Conservation (phyloP, 345 rosid species). For the Syzygium grande region DNA sequence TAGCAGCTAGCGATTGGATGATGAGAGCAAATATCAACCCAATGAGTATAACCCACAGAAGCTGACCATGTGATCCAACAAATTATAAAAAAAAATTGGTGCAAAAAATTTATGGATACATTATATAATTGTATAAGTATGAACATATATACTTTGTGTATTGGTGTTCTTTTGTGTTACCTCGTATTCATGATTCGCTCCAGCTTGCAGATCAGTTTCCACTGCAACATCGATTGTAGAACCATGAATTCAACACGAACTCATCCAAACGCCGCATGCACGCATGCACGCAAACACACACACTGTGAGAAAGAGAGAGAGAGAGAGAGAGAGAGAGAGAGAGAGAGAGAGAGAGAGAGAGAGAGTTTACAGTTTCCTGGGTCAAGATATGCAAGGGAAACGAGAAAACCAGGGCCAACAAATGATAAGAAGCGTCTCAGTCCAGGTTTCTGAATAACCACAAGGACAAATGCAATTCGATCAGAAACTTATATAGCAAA, state of each 20-base stretch:
- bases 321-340: neutral
- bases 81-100: neutral
- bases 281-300: neutral
- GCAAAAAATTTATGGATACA: neutral
- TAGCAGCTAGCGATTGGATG: conserved; percentile 64
- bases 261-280: neutral
- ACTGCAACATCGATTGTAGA: conserved; percentile 18
- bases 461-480: neutral
- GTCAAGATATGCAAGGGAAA: conserved; percentile 22
- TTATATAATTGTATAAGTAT: neutral
- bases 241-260: neutral
- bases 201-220: conserved; percentile 78
- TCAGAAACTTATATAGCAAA: neutral
- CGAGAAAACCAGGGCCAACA: conserved; percentile 25
- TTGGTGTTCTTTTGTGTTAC: conserved; percentile 9
- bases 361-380: conserved; percentile 17
- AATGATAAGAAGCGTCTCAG: conserved; percentile 14
- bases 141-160: neutral
- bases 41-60: conserved; percentile 49
- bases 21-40: conserved; percentile 59
- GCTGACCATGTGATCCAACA: conserved; percentile 15
- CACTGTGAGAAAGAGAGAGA: neutral
- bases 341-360: neutral
- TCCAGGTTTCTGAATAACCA: conserved; percentile 23
- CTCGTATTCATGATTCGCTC: conserved; percentile 50